phyloP scores from a whole-genome alignment of 2,329 filamentous ascomycete species.

The Trichothecium sympodiale region DNA sequence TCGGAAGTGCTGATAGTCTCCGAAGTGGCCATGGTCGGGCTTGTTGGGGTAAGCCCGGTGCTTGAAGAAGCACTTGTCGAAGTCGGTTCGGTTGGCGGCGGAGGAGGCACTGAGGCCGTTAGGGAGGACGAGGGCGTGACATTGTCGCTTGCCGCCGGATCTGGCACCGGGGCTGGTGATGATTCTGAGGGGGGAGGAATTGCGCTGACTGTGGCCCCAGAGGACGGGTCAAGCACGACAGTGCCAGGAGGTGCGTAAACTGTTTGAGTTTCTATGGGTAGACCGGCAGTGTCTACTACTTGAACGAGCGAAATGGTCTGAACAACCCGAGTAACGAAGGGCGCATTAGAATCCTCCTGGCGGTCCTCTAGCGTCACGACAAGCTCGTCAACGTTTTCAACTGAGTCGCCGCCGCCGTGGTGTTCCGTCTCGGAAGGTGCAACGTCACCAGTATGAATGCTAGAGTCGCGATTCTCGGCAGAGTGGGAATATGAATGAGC shows the following conservation, averaged over 20 bases:
- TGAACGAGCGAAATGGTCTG: constrained; percentile 46
- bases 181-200: constrained; percentile 15
- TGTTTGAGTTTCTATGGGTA: constrained; percentile 32
- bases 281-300: constrained; percentile 36
- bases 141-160: constrained; percentile 12
- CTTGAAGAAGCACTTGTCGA: no score
- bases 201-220: constrained; percentile 23
- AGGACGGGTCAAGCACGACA: constrained; percentile 21
- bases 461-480: no score
- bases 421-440: no score
- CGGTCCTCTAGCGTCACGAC: no score
- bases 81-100: not conserved
- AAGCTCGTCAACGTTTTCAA: no score
- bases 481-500: constrained; percentile 7
- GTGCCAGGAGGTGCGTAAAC: constrained; percentile 26
- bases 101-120: not conserved
- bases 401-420: no score
- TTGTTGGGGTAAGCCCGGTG: not conserved
- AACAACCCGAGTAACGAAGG: constrained; percentile 33
- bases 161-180: constrained; percentile 11
- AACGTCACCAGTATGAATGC: no score
- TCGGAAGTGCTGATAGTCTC: not conserved
- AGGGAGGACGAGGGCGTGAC: constrained; percentile 7
- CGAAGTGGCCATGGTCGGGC: not conserved
- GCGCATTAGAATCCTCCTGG: not conserved